phyloP scores from a whole-genome alignment of 1,284 basidiomycete genomes.

The Ustilago bromivora region DNA sequence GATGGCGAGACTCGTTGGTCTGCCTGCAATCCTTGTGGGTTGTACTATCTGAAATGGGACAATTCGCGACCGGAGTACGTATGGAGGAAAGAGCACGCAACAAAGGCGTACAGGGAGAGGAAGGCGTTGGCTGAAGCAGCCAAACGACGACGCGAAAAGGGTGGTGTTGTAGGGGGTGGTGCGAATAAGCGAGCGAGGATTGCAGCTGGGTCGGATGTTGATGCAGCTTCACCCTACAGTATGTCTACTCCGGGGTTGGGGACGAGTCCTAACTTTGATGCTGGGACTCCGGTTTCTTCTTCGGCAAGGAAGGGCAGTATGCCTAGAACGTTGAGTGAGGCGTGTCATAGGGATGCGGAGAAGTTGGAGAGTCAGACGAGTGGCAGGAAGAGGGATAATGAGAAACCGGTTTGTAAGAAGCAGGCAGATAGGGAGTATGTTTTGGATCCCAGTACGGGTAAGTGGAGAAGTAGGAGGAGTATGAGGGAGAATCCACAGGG shows the following conservation, averaged over 20 bases:
- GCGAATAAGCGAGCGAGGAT: conserved; percentile 30
- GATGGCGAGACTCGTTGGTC: conserved; percentile 56
- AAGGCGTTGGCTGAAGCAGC: conserved; percentile 34
- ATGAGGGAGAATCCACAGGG: conserved; percentile 56
- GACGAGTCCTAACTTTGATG: conserved; percentile 35
- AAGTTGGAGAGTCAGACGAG: conserved; percentile 42
- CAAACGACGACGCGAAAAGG: conserved; percentile 24
- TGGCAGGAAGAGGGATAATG: conserved; percentile 38
- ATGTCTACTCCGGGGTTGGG: conserved; percentile 16
- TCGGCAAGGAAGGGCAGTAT: conserved; percentile 40
- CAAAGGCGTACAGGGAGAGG: conserved; percentile 33
- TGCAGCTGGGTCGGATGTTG: conserved; percentile 20
- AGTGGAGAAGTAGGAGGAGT: conserved; percentile 54
- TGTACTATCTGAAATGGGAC: conserved; percentile 62
- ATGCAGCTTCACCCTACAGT: conserved; percentile 31
- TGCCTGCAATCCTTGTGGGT: conserved; percentile 67
- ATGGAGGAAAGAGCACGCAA: conserved; percentile 48
- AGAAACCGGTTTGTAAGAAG: conserved; percentile 47
- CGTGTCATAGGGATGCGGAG: conserved; percentile 47
- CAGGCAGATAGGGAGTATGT: conserved; percentile 44
- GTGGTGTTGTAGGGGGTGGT: background rate
- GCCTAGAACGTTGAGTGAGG: conserved; percentile 51
- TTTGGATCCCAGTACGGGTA: conserved; percentile 45
- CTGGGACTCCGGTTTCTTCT: conserved; percentile 16
- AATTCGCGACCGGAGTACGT: conserved; percentile 58